phyloP scores from a whole-genome alignment of 345 rosid species.

The Dimocarpus longan region DNA sequence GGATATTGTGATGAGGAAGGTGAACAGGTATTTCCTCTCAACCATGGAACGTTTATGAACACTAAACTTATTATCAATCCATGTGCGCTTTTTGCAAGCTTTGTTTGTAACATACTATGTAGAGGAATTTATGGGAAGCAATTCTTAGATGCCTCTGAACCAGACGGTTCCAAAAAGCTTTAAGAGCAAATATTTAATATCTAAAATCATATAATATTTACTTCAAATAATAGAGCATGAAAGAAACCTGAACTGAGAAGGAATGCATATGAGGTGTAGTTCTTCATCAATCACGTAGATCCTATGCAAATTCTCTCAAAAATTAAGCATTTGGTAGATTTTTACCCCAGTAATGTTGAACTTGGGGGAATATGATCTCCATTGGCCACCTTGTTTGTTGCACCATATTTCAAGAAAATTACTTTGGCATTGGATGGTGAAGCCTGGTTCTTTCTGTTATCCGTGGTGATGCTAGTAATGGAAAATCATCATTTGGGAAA shows the following conservation, averaged over 20 bases:
- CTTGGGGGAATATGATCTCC: neutral
- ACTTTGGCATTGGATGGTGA: neutral
- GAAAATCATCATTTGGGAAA: conserved; percentile 8
- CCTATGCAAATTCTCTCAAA: neutral
- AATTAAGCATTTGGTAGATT: neutral
- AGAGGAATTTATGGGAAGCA: neutral
- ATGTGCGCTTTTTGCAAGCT: neutral
- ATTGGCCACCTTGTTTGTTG: neutral
- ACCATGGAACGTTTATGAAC: neutral
- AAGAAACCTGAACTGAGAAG: neutral
- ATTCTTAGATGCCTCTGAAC: too few species aligned
- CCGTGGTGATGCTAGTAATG: neutral
- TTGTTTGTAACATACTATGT: neutral
- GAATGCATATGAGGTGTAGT: neutral
- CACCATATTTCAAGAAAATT: neutral
- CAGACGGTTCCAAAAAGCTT: too few species aligned
- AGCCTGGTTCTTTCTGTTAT: neutral
- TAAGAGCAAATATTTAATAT: neutral
- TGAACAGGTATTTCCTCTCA: conserved; percentile 66
- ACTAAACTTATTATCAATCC: neutral
- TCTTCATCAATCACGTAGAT: neutral
- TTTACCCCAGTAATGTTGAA: neutral
- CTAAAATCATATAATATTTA: neutral
- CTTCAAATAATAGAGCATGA: neutral
- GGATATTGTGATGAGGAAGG: conserved; percentile 95